Evolutionary conservation across 495 filamentous ascomycete species (phyloP).

Genomic region (Chaetomium tenue): DNA sequence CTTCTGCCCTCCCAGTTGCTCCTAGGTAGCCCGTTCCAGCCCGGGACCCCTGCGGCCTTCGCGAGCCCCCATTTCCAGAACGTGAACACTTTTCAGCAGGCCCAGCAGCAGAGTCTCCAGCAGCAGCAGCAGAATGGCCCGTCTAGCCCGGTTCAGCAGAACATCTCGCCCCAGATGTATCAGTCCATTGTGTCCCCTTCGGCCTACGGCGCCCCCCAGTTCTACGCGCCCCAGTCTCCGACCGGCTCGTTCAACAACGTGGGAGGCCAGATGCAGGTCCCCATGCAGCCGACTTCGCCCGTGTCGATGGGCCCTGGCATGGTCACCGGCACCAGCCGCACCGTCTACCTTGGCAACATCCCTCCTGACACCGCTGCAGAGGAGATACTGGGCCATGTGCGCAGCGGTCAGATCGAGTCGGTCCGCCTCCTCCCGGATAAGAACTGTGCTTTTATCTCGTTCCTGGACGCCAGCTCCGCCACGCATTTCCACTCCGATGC

Average conservation of each 20-base stretch:
- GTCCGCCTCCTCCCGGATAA: conserved; percentile 94
- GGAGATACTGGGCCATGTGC: conserved; percentile 94
- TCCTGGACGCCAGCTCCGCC: conserved; percentile 92
- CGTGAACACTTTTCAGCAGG: conserved; percentile 71
- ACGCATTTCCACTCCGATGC: conserved; percentile 99
- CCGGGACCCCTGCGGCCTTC: conserved; percentile 86
- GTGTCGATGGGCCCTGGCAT: conserved; percentile 73
- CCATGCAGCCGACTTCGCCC: conserved; percentile 57
- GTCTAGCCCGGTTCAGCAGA: conserved; percentile 52
- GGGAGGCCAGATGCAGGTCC: conserved; percentile 54
- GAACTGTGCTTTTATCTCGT: conserved; percentile 99
- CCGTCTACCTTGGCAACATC: conserved; percentile 97
- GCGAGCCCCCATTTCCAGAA: conserved; percentile 86
- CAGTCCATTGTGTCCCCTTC: conserved; percentile 75
- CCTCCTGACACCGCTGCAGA: conserved; percentile 97
- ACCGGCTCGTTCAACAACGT: conserved; percentile 68
- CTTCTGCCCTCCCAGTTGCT: conserved; percentile 91
- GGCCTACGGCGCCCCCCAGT: conserved; percentile 67
- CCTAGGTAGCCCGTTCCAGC: conserved; percentile 94
- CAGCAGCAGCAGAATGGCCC: conserved; percentile 50
- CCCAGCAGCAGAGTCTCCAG: conserved; percentile 59
- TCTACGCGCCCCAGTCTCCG: conserved; percentile 83
- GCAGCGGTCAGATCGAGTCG: conserved; percentile 97
- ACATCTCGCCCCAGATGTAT: conserved; percentile 70
- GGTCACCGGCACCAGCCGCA: conserved; percentile 87